Evolutionary conservation across 140 eudicot genomes (phyloP), one percentile per base, ranked within the genome.

Genomic region (Stevia rebaudiana): DNA sequence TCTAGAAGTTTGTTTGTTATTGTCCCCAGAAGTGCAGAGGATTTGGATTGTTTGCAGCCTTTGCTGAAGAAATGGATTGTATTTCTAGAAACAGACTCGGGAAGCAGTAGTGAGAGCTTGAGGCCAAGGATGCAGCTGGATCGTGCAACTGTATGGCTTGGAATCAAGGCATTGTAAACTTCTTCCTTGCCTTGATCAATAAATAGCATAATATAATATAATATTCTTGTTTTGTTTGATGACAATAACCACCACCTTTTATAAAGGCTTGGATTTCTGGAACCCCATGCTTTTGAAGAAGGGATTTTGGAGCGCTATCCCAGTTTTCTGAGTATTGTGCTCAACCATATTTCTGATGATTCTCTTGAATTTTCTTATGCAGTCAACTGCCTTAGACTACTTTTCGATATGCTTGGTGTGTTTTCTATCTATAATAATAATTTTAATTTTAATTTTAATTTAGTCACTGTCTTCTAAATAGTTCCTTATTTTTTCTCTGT

Each of bases 121-220:
- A 92, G 98, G 84, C 95, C 95, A 39, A 88, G 98, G 79, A 75
- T 83, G 76, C 81, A 88, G 65, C 81, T 85, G 80, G 98, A 92
- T 33, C 90, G 87, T 52, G 61, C 67, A 41, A 76, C 98, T 69
- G 84, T 88, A 73, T 92, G 98, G 98, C 88, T 88, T 73, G 98
- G 98, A 66, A 81, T 92, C 75, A 92, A 92, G 83, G 80, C 98
- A 81, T 76, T 92, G 98, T 92, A 88, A n/a, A n/a, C n/a, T n/a
- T n/a, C n/a, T n/a, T n/a, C n/a, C n/a, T n/a, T 24, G 39, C 41
- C 56, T 42, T 1, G 33, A 13, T 66, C n/a, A n/a, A n/a, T n/a
- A n/a, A n/a, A n/a, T n/a, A n/a, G n/a, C n/a, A n/a, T n/a, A n/a
- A n/a, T n/a, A n/a, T n/a, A n/a, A n/a, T n/a, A n/a, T n/a, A n/a